Base-by-base conservation (phyloP, 768 basidiomycete species). In the Lentinula boryana region DNA sequence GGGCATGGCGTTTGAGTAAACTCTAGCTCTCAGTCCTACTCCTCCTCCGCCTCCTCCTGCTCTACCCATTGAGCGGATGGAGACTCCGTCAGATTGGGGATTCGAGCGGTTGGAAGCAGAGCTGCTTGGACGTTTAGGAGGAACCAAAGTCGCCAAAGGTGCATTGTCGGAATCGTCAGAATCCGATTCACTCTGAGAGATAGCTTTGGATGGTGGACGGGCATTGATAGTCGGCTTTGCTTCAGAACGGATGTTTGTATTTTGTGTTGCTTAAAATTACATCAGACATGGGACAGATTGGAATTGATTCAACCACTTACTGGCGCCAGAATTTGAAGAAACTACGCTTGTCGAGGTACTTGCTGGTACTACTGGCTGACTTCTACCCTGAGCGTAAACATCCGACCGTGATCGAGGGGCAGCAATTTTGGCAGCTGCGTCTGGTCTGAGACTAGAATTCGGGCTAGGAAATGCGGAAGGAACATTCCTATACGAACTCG, bases 101-200 rank as follows among this genome's bases (percentile, higher is more conserved):
- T 41, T 57, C 9, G 56, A 57, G n/a, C 56, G 56, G 8, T 16
- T 41, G 31, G 56, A 57, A 41, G 56, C 40, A 16, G 86, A 78
- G 63, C 86, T 88, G 16, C 86, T 88, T 15, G 89, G 88, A 38
- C 90, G 79, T 52, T 76, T 80, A 10, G 89, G 88, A 0, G 77
- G 76, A 6, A 88, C 73, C 38, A 90, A 75, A 1, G 74, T 77
- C 0, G 87, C 85, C 38, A 93, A 77, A 12, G 89, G 90, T 1
- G 84, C 80, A 64, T 86, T 77, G 56, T 83, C 84, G 36, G 76
- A 76, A 60, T 78, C 69, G 7, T 71, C 70, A 10, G 75, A 71
- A 10, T 71, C 70, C 7, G 75, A 71, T 18, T 69, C 70, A 46
- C 44, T 23, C 21, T 46, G 44, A 21, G 44, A 46, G 12, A 46